Evolutionary conservation across 768 basidiomycete genomes (phyloP).

Genomic region (Fibroporia radiculosa): DNA sequence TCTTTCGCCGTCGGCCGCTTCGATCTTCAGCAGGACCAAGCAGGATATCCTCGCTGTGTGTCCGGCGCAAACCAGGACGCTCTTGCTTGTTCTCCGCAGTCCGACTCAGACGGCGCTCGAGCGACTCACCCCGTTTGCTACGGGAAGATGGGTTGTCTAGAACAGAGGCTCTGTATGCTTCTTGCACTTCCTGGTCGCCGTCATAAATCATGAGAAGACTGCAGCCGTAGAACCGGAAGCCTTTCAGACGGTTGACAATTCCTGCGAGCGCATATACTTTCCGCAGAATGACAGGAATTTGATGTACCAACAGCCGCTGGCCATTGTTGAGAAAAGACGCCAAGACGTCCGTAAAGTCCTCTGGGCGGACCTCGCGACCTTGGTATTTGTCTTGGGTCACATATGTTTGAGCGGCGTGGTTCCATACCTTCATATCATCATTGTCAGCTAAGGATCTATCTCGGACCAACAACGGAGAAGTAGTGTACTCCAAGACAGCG

Average conservation of each 20-base stretch:
- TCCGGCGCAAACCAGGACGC: constrained; percentile 50
- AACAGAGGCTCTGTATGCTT: constrained; percentile 52
- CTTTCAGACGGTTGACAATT: constrained; percentile 81
- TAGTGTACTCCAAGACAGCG: neutral
- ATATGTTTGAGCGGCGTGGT: constrained; percentile 76
- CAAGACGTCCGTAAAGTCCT: constrained; percentile 79
- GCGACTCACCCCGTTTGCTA: constrained; percentile 70
- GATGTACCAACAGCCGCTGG: constrained; percentile 74
- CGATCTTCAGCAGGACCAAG: constrained; percentile 59
- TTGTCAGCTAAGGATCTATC: neutral
- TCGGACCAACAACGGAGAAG: neutral
- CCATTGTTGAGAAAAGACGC: constrained; percentile 83
- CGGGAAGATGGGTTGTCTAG: constrained; percentile 59
- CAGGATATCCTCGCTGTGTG: constrained; percentile 75
- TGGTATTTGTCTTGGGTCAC: constrained; percentile 94
- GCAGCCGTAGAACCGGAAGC: constrained; percentile 99
- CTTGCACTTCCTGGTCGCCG: constrained; percentile 85
- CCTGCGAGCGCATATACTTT: constrained; percentile 92
- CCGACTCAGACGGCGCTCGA: constrained; percentile 42
- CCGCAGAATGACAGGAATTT: constrained; percentile 85
- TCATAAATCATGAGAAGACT: constrained; percentile 96
- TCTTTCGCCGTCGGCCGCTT: constrained; percentile 55
- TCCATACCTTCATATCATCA: constrained; percentile 69
- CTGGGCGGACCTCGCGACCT: constrained; percentile 81
- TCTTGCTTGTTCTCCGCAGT: constrained; percentile 36